Base-by-base conservation (phyloP, 257 asterid genomes). In the Solanum paucissectum region DNA sequence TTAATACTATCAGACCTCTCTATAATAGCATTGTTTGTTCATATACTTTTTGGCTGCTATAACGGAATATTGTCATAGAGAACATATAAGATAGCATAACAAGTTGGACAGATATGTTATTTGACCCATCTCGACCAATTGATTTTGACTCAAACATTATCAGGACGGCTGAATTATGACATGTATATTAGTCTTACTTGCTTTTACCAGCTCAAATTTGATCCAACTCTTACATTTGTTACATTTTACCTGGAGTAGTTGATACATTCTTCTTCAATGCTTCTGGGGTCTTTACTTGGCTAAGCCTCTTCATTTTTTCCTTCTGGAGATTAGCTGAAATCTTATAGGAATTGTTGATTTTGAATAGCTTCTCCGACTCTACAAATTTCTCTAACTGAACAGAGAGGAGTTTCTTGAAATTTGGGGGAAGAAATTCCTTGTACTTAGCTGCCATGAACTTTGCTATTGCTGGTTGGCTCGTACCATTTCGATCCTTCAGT, bases 381-480 rank as follows among this genome's bases (percentile, higher is more conserved):
- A 94, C 91, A 21, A 91, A 82, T 87, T 91, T 91, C 87, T 92
- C 93, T 91, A 94, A 89, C 73, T 94, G 94, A 11, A 87, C 34
- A 1, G 93, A 91, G 34, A 94, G 89, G 8, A 52, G 86, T 83
- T 93, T 93, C 40, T 73, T 91, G 91, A 93, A 94, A 84, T 91
- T 93, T 6, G 91, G 87, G 16, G 94, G 96, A 52, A 94, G 94
- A 27, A 27, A 66, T 18, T 89, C 60, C 3, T 84, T 8, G 91
- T 92, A 93, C 83, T 94, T 90, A 2, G 87, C 93, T 75, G 92
- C 91, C 0, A 93, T 87, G 90, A 86, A 94, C 86, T 91, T 92
- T 7, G 95, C 93, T n/a, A 93, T 93, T 9, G 95, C 92, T 0
- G 95, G 94, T 18, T 94, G 96, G 92, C 95, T 94, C 0, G 95